Evolutionary conservation across 192 early-diverging fungal genomes (phyloP).

Genomic region (Coemansia sp.): DNA sequence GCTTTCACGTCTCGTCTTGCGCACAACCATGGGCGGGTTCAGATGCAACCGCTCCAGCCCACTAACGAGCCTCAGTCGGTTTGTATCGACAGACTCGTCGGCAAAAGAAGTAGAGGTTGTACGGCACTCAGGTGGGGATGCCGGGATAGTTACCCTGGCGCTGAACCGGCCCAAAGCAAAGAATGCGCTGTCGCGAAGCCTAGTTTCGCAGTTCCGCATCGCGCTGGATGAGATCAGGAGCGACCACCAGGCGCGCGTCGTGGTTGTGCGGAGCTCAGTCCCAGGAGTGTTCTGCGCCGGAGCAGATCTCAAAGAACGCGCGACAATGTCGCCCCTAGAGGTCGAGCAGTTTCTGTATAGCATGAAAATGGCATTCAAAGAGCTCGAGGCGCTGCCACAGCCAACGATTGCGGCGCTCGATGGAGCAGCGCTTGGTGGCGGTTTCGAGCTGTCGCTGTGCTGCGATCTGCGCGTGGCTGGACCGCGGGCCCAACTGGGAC

Average conservation of each 20-base stretch:
- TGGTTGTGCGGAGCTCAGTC: slow-evolving; percentile 78
- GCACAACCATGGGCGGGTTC: not conserved
- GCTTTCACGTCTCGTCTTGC: not conserved
- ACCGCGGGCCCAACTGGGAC: slow-evolving; percentile 73
- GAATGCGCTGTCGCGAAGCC: slow-evolving; percentile 84
- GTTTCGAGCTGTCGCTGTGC: slow-evolving; percentile 85
- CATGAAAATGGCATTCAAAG: slow-evolving; percentile 72
- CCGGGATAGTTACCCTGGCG: slow-evolving; percentile 78
- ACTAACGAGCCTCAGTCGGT: not conserved
- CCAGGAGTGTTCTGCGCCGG: slow-evolving; percentile 90
- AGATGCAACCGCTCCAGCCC: not conserved
- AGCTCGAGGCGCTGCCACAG: slow-evolving; percentile 82
- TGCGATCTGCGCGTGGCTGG: slow-evolving; percentile 89
- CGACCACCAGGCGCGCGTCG: slow-evolving; percentile 65
- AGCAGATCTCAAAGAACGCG: slow-evolving; percentile 93
- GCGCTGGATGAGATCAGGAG: slow-evolving; percentile 64
- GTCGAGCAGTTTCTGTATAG: slow-evolving; percentile 80
- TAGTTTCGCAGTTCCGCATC: slow-evolving; percentile 69
- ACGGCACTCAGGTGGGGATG: slow-evolving; percentile 27
- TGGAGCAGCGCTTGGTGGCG: slow-evolving; percentile 90
- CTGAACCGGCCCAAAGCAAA: slow-evolving; percentile 82
- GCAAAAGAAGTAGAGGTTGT: slow-evolving; percentile 19
- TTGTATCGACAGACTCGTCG: slow-evolving; percentile 3
- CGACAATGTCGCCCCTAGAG: slow-evolving; percentile 71
- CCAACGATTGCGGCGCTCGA: slow-evolving; percentile 95